These are phyloP conservation scores for Crassisporium funariophilum DNA, from an alignment of 768 basidiomycete genomes.

Conservation along the genomic window DNA sequence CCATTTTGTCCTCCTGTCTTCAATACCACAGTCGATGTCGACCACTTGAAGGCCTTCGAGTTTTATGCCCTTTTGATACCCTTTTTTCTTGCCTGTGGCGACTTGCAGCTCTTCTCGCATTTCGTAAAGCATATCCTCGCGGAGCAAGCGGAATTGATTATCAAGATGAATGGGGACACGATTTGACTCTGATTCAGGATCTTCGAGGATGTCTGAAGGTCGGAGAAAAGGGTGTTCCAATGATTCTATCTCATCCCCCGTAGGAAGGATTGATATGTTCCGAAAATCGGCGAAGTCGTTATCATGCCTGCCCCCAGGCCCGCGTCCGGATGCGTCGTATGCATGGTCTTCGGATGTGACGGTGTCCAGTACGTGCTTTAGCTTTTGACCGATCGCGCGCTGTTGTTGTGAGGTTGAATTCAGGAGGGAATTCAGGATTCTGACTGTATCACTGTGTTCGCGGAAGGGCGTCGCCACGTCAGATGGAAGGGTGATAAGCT, in stretches of 20 bases:
- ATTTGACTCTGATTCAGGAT: slow-evolving; percentile 36
- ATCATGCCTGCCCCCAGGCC: slow-evolving; percentile 69
- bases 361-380: slow-evolving; percentile 35
- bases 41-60: slow-evolving; percentile 39
- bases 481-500: slow-evolving; percentile 44
- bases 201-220: slow-evolving; percentile 43
- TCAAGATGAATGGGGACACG: slow-evolving; percentile 57
- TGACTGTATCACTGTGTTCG: slow-evolving; percentile 30
- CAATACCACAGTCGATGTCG: slow-evolving; percentile 35
- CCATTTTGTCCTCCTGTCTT: slow-evolving; percentile 34
- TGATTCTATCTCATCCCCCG: slow-evolving; percentile 56
- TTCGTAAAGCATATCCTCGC: slow-evolving; percentile 47
- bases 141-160: slow-evolving; percentile 65
- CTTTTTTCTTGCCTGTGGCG: slow-evolving; percentile 49
- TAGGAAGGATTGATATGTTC: slow-evolving; percentile 63
- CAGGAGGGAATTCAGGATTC: slow-evolving; percentile 17
- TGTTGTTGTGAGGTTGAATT: slow-evolving; percentile 25
- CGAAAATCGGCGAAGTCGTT: slow-evolving; percentile 68
- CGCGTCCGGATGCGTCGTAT: slow-evolving; percentile 17
- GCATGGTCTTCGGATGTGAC: slow-evolving; percentile 15
- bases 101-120: slow-evolving; percentile 43
- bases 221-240: slow-evolving; percentile 50
- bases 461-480: slow-evolving; percentile 35
- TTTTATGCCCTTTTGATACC: slow-evolving; percentile 37
- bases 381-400: slow-evolving; percentile 29